Base-by-base conservation (phyloP, 805 yeast genomes). In the Barnettozyma siamensis region DNA sequence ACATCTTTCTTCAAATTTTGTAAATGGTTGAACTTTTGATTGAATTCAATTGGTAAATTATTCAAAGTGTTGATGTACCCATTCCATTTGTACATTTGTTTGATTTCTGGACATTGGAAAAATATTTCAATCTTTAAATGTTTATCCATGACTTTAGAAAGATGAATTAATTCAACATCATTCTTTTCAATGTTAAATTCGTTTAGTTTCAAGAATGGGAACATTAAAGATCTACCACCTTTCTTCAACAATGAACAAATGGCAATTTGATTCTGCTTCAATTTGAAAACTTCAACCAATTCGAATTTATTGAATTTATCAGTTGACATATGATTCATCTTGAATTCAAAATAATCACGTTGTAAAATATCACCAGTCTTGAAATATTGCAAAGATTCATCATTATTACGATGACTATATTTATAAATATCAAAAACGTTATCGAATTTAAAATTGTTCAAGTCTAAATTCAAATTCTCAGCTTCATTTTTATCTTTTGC, bases 291-390 rank as follows among this genome's bases (percentile, higher is more conserved):
- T 31, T 56, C 59, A 18, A 50, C 47, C 2, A 54, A 35, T 2
- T 44, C 35, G 8, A 40, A 19, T 9, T 34, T 15, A n/a, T 18
- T 32, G n/a, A 19, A 38, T 34, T n/a, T 3, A 26, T 31, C 40
- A 17, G 15, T 24, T 12, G 29, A 26, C 13, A 21, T 16, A 32
- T 54, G 55, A 21, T 37, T 44, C 5, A 40, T 2, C 12, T 43
- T 43, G 11, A 50, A 43, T 33, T 54, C 46, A 33, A 56, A 56
- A 42, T 54, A 56, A 29, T 54, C 60, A 37, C 60, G 49, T 21
- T 47, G 44, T 2, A 47, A 32, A 20, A 54, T 42, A 9, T 56
- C 53, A 1, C 34, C 29, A 6, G 37, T 33, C 32, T 45, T 40
- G 44, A 56, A 56, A 38, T 47, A 56, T 24, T 37, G 41, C 20